Conservation (phyloP, 345 rosid genomes). For the Eucalyptus curtisii region DNA sequence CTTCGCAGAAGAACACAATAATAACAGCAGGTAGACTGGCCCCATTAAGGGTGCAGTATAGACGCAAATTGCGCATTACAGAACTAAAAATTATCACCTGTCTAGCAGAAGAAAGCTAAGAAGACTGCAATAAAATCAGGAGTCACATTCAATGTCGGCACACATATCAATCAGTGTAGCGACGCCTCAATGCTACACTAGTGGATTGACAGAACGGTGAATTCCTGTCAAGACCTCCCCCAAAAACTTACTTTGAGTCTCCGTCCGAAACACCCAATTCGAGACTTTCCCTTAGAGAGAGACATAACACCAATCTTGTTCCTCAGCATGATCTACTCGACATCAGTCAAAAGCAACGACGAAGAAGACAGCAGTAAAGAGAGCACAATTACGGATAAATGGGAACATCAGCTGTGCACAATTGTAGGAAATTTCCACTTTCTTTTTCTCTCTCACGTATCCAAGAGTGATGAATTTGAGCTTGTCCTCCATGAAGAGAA, state of each 20-base stretch:
- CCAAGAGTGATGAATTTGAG: not conserved
- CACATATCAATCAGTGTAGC: not conserved
- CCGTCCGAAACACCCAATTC: not conserved
- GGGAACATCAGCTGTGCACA: not conserved
- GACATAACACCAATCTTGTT: not conserved
- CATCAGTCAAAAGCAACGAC: not conserved
- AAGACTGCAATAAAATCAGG: not conserved
- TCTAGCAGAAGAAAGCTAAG: not conserved
- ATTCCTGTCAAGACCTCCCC: not conserved
- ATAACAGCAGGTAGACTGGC: not conserved
- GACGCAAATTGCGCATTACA: not conserved
- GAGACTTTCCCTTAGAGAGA: not conserved
- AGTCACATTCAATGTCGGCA: not conserved
- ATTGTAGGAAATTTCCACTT: not conserved
- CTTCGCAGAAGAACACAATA: not conserved
- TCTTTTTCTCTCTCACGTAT: not conserved
- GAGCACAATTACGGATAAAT: not conserved
- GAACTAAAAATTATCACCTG: not conserved
- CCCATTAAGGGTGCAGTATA: not conserved
- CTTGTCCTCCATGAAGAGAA: not conserved
- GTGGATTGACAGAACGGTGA: not conserved
- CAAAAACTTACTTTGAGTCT: not conserved
- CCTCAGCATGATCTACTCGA: not conserved
- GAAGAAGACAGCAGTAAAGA: not conserved
- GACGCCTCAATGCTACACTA: not conserved